Base-by-base conservation (phyloP, 306 rosid genomes). In the Dryas alaskensis region DNA sequence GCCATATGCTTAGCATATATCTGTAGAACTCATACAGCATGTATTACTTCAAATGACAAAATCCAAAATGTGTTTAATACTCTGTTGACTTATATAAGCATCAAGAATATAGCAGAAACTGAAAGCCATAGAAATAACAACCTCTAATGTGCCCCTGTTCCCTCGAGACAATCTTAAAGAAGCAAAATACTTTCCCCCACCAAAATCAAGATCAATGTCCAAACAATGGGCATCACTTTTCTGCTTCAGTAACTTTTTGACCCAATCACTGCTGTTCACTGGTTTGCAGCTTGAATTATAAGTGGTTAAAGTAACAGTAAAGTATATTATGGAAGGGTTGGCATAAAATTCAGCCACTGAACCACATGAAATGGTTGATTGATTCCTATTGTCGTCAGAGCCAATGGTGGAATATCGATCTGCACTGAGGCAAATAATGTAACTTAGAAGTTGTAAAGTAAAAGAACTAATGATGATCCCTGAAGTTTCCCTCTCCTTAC, bases 131-230 rank as follows among this genome's bases (percentile, higher is more conserved):
- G 69, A 66, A 78, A 78, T 76, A 76, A 83, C 52, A 79, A 91
- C 98, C 98, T 94, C 96, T 78, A 94, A 87, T 46, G 85, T 58
- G 76, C 98, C 96, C 76, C 84, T 81, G 77, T 79, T 80, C 72
- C 96, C 97, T 17, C 96, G 94, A 82, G 83, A 88, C 84, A 94
- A 77, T 83, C 98, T 88, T 80, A 94, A 87, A 78, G 88, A 80
- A 69, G 97, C 91, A 42, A 65, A 85, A 81, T 83, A 79, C 1
- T 78, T 83, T 70, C 94, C 97, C 59, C 94, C 91, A 62, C 78
- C 89, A 50, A 94, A 91, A 77, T 88, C 96, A 84, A 94, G 88
- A 78, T 83, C 86, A 73, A 91, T 87, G 75, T 91, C 96, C 47
- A 94, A 75, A 70, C 76, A 79, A 57, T 73, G 96, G 59, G 60